These are phyloP conservation scores for Phytophthora vignae DNA, from an alignment of 352 stramenopile species.

Conservation along the genomic window DNA sequence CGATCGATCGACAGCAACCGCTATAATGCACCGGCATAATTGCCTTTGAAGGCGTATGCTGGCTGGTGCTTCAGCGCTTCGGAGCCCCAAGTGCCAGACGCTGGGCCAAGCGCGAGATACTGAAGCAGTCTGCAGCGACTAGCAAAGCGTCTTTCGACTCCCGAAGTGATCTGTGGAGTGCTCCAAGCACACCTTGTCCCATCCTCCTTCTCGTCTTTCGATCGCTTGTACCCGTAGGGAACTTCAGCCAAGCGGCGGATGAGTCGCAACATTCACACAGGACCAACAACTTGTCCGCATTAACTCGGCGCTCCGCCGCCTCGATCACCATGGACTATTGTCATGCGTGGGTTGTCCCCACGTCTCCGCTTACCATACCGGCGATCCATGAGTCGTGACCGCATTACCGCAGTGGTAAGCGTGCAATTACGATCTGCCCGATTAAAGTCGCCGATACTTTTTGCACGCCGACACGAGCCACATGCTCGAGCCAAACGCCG, in stretches of 20 bases:
- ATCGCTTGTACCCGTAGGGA: conserved; percentile 15
- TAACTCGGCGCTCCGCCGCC: background rate
- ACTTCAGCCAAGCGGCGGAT: conserved; percentile 16
- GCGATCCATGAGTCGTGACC: conserved; percentile 10
- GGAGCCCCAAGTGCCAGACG: background rate
- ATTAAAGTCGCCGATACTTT: conserved; percentile 13
- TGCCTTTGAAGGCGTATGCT: background rate
- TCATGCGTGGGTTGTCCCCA: background rate
- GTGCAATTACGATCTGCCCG: conserved; percentile 23
- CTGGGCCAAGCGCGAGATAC: background rate
- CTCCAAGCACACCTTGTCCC: conserved; percentile 8
- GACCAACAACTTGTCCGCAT: conserved; percentile 1
- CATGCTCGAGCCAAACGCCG: no score
- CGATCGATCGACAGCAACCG: background rate
- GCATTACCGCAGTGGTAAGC: conserved; percentile 25
- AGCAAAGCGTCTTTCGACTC: background rate
- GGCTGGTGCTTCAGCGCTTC: background rate
- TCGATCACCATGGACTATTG: background rate
- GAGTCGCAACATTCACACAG: background rate
- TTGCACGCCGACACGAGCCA: background rate
- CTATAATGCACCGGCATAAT: background rate
- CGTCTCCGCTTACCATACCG: conserved; percentile 9
- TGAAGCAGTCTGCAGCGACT: background rate
- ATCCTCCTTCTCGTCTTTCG: conserved; percentile 22
- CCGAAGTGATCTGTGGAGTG: conserved; percentile 2